Percentiles rank a stretch among this genome's conserved stretches.
Conservation (phyloP, 192 early-diverging fungal species). For the Umbelopsis sp. region DNA sequence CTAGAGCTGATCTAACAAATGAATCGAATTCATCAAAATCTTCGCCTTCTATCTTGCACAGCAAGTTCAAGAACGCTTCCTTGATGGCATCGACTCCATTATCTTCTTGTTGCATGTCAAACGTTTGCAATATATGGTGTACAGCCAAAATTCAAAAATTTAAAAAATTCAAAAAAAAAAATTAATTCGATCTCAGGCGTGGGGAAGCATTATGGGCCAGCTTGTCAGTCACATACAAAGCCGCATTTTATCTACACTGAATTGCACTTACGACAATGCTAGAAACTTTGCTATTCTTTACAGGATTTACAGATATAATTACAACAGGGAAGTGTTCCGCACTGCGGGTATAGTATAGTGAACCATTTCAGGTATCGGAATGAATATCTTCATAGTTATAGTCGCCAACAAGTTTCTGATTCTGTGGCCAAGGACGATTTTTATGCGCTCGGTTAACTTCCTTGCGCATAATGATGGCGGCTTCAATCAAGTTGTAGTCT, state of each 20-base stretch:
- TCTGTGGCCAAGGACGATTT: neutral
- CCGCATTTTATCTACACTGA: no score
- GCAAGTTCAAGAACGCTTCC: slow-evolving; percentile 30
- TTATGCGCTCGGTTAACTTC: neutral
- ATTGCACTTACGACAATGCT: neutral
- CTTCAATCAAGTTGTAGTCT: slow-evolving; percentile 9
- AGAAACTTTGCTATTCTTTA: neutral
- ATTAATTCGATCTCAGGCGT: neutral
- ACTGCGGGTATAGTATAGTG: neutral
- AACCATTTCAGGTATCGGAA: slow-evolving; percentile 2
- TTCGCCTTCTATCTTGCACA: slow-evolving; percentile 28
- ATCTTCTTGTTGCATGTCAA: slow-evolving; percentile 14
- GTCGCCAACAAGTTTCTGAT: neutral
- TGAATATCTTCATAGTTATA: neutral
- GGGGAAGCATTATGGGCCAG: no score
- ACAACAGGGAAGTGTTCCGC: neutral
- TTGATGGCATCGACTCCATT: slow-evolving; percentile 22
- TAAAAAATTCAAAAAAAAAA: neutral
- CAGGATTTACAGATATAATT: neutral
- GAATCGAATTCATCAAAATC: slow-evolving; percentile 34
- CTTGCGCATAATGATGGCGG: slow-evolving; percentile 9
- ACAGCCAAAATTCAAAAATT: no score
- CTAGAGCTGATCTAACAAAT: slow-evolving; percentile 32
- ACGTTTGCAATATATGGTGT: neutral
- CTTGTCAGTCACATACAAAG: no score